phyloP scores from a whole-genome alignment of 176 grass and related monocot species.

The Triticum dicoccoides region DNA sequence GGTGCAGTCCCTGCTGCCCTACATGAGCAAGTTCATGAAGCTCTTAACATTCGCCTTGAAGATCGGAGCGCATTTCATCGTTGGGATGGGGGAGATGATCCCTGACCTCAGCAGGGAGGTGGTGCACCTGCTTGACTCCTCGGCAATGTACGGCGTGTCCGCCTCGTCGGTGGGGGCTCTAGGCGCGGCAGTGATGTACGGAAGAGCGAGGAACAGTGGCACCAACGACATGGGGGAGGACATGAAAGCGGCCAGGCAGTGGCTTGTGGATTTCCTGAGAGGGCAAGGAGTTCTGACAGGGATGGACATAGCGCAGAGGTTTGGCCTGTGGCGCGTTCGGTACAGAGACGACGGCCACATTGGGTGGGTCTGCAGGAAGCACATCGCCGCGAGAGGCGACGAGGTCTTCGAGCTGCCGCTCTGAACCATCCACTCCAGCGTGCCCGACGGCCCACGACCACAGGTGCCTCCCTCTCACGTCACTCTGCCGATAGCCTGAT shows the following conservation, averaged over 20 bases:
- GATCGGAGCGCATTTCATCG: constrained; percentile 74
- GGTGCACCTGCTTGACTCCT: constrained; percentile 65
- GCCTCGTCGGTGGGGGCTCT: constrained; percentile 59
- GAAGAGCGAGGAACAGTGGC: constrained; percentile 38
- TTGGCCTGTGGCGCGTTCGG: constrained; percentile 84
- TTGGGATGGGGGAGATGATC: constrained; percentile 93
- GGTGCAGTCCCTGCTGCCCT: constrained; percentile 69
- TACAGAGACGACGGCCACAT: constrained; percentile 64
- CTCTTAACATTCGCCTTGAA: constrained; percentile 85
- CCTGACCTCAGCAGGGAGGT: constrained; percentile 80
- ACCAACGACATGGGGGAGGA: constrained; percentile 53
- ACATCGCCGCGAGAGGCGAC: constrained; percentile 51
- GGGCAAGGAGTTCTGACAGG: constrained; percentile 56
- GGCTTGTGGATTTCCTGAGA: constrained; percentile 90
- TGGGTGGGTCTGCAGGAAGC: constrained; percentile 87
- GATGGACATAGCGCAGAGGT: constrained; percentile 71
- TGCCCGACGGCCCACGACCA: background rate
- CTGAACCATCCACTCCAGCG: constrained; percentile 33
- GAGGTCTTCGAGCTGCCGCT: constrained; percentile 74
- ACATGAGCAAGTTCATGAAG: constrained; percentile 86
- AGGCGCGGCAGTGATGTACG: constrained; percentile 48
- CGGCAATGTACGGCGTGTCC: constrained; percentile 44
- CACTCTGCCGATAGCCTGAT: background rate
- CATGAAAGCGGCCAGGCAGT: constrained; percentile 67
- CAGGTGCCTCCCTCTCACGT: background rate